Evolutionary conservation across 2,329 filamentous ascomycete genomes (phyloP).

Genomic region (Colletotrichum lupini): DNA sequence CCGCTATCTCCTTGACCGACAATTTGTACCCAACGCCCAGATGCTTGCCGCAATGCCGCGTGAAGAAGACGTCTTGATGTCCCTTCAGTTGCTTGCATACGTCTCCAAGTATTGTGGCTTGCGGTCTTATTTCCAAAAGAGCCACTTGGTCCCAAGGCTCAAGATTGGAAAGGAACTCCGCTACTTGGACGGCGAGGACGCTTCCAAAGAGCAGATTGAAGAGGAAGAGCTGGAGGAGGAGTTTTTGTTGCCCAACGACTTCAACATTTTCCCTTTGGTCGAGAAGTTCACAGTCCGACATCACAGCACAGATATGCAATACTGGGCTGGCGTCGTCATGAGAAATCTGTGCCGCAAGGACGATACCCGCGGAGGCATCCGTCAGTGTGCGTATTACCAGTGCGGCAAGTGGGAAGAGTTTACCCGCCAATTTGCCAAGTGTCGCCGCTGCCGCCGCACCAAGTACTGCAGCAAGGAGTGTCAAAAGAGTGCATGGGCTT

Average conservation of each 20-base stretch:
- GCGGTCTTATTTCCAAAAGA: conserved; percentile 93
- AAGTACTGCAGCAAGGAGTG: conserved; percentile 99
- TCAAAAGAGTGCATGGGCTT: conserved; percentile 98
- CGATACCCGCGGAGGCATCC: conserved; percentile 91
- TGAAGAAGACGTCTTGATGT: conserved; percentile 98
- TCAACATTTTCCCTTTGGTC: conserved; percentile 97
- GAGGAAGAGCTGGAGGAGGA: conserved; percentile 82
- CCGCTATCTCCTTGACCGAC: conserved; percentile 82
- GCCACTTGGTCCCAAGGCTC: conserved; percentile 90
- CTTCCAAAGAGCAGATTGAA: conserved; percentile 53
- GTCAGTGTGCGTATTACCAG: conserved; percentile 97
- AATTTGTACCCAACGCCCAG: conserved; percentile 74
- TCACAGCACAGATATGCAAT: conserved; percentile 97
- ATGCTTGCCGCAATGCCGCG: conserved; percentile 92
- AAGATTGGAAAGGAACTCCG: conserved; percentile 89
- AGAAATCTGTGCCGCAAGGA: conserved; percentile 98
- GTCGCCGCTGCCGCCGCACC: conserved; percentile 91
- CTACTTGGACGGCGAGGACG: conserved; percentile 78
- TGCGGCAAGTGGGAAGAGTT: conserved; percentile 99
- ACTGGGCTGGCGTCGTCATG: conserved; percentile 99
- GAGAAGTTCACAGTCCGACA: conserved; percentile 98
- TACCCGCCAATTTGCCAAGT: conserved; percentile 97
- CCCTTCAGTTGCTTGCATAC: conserved; percentile 93
- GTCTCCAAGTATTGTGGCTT: conserved; percentile 99
- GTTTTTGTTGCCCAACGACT: conserved; percentile 91